Base-by-base conservation (phyloP, 805 yeast genomes). In the Brettanomyces bruxellensis region DNA sequence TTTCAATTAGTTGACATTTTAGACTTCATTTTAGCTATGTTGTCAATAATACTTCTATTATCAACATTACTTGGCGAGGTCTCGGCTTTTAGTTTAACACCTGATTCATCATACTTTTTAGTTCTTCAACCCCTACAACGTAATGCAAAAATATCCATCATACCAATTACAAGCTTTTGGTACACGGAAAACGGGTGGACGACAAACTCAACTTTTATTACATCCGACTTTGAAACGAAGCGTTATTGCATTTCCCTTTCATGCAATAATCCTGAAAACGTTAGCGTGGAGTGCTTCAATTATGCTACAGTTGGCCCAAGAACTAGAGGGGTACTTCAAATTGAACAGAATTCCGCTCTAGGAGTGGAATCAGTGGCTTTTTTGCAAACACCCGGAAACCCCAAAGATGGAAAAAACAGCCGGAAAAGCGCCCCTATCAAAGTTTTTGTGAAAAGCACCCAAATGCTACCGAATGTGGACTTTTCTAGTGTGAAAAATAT, bases 211-310 rank as follows among this genome's bases (percentile, higher is more conserved):
- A 7, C 34, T 18, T 14, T 14, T 36, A 6, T 18, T 14, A 9
- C n/a, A 13, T 6, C 34, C 34, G 43, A 25, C 18, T 11, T 40
- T 11, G 22, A 13, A 40, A 25, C 48, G 25, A 58, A 52, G 3
- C 24, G 23, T 7, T 57, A 57, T 44, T 55, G 59, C 36, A 41
- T 56, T 8, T 52, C 57, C 5, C 39, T 57, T 24, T n/a, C 14
- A 8, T 42, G 44, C 9, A 44, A 25, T 3, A 23, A 30, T 12
- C 25, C 13, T 32, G 44, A 41, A n/a, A 12, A 41, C 3, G 28
- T 41, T 14, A 39, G 51, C 2, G 4, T 46, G 2, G 47, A 52
- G 4, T 57, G 60, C 40, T 58, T 59, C 55, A 59, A 58, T 46
- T 55, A 53, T 44, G 54, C 51, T 28, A 25, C 32, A 36, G 37